phyloP scores from a whole-genome alignment of 306 rosid species.

The Trifolium dubium region DNA sequence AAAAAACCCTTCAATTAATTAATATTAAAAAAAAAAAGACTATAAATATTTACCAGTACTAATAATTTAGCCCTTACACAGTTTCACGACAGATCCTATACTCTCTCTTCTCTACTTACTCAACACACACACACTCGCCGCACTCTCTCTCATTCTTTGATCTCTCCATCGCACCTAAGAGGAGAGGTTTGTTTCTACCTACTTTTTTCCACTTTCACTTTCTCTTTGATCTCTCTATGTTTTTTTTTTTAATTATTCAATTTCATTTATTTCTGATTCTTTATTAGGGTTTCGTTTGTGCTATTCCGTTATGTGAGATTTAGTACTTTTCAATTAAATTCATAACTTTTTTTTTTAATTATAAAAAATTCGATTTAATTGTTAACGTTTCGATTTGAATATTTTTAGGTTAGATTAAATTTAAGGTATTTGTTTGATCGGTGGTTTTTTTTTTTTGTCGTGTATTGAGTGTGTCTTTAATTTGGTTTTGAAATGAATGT shows the following conservation, averaged over 20 bases:
- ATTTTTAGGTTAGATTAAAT: not conserved
- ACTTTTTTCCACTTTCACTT: not conserved
- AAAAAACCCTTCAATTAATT: too few species aligned
- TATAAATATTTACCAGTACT: conserved; percentile 19
- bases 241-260: not conserved
- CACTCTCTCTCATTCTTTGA: not conserved
- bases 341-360: not conserved
- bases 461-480: too few species aligned
- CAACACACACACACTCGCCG: not conserved
- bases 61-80: not conserved
- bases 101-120: not conserved
- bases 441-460: not conserved
- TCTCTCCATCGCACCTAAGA: not conserved
- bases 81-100: conserved; percentile 20
- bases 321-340: conserved; percentile 32
- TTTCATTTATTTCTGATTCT: not conserved
- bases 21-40: not conserved
- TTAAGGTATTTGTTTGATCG: not conserved
- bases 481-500: too few species aligned
- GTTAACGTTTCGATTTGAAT: not conserved
- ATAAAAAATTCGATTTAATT: not conserved
- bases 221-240: not conserved
- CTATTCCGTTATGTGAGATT: conserved; percentile 5
- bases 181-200: too few species aligned
- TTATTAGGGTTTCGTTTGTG: conserved; percentile 27